Evolutionary conservation across 345 rosid species (phyloP).

Genomic region (Eucalyptus regnans): DNA sequence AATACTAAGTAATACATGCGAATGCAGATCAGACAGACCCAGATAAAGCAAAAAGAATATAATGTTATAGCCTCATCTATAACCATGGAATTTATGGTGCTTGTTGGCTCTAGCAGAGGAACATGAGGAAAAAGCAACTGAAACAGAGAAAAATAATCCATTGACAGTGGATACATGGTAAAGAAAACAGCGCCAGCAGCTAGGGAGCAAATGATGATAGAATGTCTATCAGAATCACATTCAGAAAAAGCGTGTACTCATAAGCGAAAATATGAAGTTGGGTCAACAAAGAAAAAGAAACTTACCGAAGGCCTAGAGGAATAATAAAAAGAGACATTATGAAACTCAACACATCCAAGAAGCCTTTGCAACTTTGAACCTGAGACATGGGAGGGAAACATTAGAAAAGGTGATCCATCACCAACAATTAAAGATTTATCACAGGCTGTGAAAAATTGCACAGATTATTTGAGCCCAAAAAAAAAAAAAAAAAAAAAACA

Average conservation of each 20-base stretch:
- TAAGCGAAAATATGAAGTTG: background rate
- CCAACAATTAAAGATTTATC: background rate
- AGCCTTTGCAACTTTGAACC: conserved; percentile 16
- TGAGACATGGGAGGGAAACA: background rate
- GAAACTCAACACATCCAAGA: conserved; percentile 50
- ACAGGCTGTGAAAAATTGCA: background rate
- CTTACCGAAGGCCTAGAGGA: conserved; percentile 54
- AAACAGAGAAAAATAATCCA: background rate
- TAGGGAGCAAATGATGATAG: background rate
- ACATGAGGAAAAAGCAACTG: background rate
- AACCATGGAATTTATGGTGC: background rate
- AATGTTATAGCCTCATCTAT: background rate
- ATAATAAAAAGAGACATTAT: conserved; percentile 55
- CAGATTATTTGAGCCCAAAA: background rate
- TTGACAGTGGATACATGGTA: background rate
- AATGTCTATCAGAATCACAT: background rate
- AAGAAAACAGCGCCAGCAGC: background rate
- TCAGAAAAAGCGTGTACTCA: background rate
- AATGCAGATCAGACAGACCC: background rate
- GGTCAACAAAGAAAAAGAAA: background rate
- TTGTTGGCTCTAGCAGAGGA: background rate
- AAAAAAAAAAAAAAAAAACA: background rate
- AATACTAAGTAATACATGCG: background rate
- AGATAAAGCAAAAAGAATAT: background rate
- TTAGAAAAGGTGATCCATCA: background rate